Evolutionary conservation across 768 basidiomycete species (phyloP).

Genomic region (Mycena kentingensis): DNA sequence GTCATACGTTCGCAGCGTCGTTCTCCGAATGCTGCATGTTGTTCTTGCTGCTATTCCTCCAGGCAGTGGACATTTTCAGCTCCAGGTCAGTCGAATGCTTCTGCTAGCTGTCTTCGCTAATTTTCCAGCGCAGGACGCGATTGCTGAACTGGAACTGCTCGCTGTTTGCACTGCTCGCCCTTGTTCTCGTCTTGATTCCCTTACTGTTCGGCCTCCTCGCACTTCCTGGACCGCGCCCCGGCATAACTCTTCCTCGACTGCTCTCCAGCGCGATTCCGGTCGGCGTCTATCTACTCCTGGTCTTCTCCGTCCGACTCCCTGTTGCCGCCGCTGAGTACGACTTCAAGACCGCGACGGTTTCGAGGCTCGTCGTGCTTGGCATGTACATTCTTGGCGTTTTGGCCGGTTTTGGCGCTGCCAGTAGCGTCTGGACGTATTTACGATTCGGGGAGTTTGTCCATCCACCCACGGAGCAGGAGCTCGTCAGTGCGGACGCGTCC

Average conservation of each 20-base stretch:
- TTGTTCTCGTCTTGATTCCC: slow-evolving; percentile 69
- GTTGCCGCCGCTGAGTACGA: slow-evolving; percentile 42
- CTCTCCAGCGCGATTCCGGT: slow-evolving; percentile 54
- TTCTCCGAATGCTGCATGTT: slow-evolving; percentile 77
- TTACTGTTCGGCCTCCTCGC: slow-evolving; percentile 60
- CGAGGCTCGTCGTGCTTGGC: slow-evolving; percentile 74
- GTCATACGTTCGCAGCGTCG: slow-evolving; percentile 64
- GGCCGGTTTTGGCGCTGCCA: slow-evolving; percentile 78
- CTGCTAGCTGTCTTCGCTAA: background rate
- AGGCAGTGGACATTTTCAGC: slow-evolving; percentile 58
- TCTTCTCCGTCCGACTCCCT: slow-evolving; percentile 74
- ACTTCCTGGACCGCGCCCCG: too few relatives aligned
- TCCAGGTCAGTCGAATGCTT: slow-evolving; percentile 46
- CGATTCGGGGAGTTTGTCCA: slow-evolving; percentile 37
- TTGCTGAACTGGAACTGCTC: slow-evolving; percentile 71
- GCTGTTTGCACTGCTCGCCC: slow-evolving; percentile 56
- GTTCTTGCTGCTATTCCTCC: slow-evolving; percentile 73
- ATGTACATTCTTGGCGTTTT: slow-evolving; percentile 77
- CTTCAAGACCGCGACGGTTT: slow-evolving; percentile 48
- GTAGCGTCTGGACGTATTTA: slow-evolving; percentile 63
- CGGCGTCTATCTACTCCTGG: slow-evolving; percentile 52
- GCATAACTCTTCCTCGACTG: slow-evolving; percentile 37
- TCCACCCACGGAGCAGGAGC: slow-evolving; percentile 51
- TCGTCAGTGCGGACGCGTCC: slow-evolving; percentile 58
- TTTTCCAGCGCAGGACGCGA: slow-evolving; percentile 48